Conservation (phyloP, 2,329 filamentous ascomycete genomes). For the Penicillium sp. region DNA sequence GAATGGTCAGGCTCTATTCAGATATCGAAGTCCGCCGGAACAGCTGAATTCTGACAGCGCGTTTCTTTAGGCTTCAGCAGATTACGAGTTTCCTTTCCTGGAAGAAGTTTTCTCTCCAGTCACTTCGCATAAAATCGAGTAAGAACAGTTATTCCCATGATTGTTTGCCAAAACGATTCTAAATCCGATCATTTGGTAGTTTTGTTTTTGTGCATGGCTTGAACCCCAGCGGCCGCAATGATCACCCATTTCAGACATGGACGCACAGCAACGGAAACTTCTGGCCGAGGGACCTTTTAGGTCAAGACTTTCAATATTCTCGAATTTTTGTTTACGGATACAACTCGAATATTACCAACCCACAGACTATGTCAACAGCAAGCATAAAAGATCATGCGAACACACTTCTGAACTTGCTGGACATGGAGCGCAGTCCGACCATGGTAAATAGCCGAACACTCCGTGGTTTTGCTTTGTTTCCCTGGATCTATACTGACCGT, state of each 20-base stretch:
- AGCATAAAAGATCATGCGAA: constrained; percentile 39
- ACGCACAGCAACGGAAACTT: constrained; percentile 28
- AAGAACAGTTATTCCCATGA: background rate
- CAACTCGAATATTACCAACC: constrained; percentile 33
- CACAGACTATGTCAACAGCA: constrained; percentile 36
- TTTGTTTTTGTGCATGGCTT: constrained; percentile 36
- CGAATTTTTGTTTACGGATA: constrained; percentile 36
- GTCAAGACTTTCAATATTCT: constrained; percentile 30
- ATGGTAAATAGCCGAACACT: constrained; percentile 14
- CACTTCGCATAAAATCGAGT: constrained; percentile 31
- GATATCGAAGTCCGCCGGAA: background rate
- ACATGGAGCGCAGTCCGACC: constrained; percentile 32
- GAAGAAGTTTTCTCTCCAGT: constrained; percentile 30
- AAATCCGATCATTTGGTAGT: constrained; percentile 8
- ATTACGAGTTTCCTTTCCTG: constrained; percentile 33
- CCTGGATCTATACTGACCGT: too few species aligned
- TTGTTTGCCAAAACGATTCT: background rate
- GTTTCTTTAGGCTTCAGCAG: constrained; percentile 13
- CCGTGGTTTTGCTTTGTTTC: too few species aligned
- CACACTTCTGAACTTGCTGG: constrained; percentile 33
- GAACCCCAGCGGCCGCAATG: constrained; percentile 31
- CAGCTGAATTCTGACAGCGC: background rate
- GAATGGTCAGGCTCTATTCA: background rate
- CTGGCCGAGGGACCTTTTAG: constrained; percentile 22
- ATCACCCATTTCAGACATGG: constrained; percentile 37